Evolutionary conservation across 2,329 filamentous ascomycete genomes (phyloP).

Genomic region (Zasmidium angulare): DNA sequence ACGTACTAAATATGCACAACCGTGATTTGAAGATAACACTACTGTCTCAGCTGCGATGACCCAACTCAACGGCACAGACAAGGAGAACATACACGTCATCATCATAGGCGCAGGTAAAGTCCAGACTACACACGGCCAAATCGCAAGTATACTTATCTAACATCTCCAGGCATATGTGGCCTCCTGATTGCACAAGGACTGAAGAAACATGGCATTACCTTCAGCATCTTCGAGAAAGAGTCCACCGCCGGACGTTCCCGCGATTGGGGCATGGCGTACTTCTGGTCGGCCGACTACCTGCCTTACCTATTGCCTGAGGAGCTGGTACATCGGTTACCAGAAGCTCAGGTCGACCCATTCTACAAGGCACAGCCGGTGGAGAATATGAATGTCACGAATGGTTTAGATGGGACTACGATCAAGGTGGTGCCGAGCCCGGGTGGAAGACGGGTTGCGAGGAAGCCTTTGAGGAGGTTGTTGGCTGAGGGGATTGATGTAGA

Average conservation of each 20-base stretch:
- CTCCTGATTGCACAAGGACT: constrained; percentile 23
- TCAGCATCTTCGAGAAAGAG: constrained; percentile 19
- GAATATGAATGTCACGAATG: constrained; percentile 6
- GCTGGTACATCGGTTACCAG: constrained; percentile 9
- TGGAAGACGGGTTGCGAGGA: constrained; percentile 13
- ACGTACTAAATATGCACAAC: neutral
- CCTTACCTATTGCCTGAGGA: constrained; percentile 16
- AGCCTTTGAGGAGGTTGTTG: constrained; percentile 17
- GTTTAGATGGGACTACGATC: constrained; percentile 16
- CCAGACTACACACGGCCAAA: no score
- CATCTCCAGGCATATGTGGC: constrained; percentile 22
- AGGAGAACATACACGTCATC: constrained; percentile 9
- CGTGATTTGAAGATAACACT: no score
- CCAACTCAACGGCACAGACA: neutral
- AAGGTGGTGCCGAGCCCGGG: constrained; percentile 2
- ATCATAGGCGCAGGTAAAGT: constrained; percentile 22
- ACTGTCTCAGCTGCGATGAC: no score
- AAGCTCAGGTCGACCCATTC: constrained; percentile 19
- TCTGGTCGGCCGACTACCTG: constrained; percentile 15
- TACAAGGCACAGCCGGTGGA: constrained; percentile 12
- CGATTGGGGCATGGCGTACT: constrained; percentile 26
- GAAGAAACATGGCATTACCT: constrained; percentile 16
- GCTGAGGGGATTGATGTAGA: constrained; percentile 15
- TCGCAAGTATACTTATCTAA: constrained; percentile 13
- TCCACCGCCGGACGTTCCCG: constrained; percentile 13